phyloP scores from a whole-genome alignment of 257 asterid species.

The Misopates orontium region DNA sequence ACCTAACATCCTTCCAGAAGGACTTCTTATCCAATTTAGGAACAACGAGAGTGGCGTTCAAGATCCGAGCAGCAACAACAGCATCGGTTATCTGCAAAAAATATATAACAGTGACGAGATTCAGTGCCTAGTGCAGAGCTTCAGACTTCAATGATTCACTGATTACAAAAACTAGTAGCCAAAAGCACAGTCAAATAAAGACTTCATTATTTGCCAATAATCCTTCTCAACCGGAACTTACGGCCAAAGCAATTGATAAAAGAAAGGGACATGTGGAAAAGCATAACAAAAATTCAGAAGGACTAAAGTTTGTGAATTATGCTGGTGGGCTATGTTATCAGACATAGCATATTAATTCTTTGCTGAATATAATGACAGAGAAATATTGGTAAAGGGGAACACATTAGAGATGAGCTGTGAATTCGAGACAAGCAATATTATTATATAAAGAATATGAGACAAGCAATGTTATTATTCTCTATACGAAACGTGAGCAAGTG shows the following conservation, averaged over 20 bases:
- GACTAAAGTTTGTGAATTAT: conserved; percentile 19
- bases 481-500: too few relatives aligned
- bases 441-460: too few relatives aligned
- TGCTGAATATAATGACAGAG: conserved; percentile 17
- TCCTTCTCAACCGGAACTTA: background rate
- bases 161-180: background rate
- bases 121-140: conserved; percentile 24
- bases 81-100: conserved; percentile 83
- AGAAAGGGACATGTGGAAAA: background rate
- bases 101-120: conserved; percentile 20
- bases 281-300: background rate
- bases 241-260: conserved; percentile 17
- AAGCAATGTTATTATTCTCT: too few relatives aligned
- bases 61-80: conserved; percentile 96
- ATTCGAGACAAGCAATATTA: background rate
- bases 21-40: conserved; percentile 89
- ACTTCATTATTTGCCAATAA: background rate
- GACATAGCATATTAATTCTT: conserved; percentile 2
- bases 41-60: conserved; percentile 92
- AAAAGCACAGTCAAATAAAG: conserved; percentile 8
- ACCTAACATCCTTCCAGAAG: conserved; percentile 98
- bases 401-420: background rate
- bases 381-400: background rate
- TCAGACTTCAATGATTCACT: background rate
- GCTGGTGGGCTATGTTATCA: conserved; percentile 6